Evolutionary conservation across 2,329 filamentous ascomycete genomes (phyloP).

Genomic region (Calonectria fujianensis): DNA sequence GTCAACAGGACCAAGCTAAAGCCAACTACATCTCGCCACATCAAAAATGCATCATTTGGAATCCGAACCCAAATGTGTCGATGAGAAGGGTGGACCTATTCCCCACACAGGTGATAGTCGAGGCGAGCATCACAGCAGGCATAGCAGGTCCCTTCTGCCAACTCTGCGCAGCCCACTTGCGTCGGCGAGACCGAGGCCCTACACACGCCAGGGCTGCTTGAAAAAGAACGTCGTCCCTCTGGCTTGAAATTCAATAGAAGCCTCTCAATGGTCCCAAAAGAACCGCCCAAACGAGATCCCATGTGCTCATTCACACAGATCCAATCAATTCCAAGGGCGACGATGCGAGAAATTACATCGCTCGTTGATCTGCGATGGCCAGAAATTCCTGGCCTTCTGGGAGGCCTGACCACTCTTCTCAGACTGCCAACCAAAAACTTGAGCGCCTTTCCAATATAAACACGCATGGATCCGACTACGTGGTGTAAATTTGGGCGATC

Average conservation of each 20-base stretch:
- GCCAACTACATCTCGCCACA: neutral
- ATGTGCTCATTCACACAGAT: neutral
- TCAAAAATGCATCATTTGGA: neutral
- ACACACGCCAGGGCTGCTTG: neutral
- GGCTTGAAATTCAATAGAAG: neutral
- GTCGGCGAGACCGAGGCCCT: neutral
- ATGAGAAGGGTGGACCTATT: too few species aligned
- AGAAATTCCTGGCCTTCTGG: conserved; percentile 23
- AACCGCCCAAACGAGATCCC: neutral
- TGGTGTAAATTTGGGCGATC: neutral
- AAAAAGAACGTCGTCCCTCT: conserved; percentile 33
- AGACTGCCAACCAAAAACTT: neutral
- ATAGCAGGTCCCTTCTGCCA: neutral
- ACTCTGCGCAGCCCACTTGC: neutral
- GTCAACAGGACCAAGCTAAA: neutral
- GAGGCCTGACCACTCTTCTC: conserved; percentile 32
- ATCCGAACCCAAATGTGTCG: neutral
- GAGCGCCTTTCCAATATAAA: neutral
- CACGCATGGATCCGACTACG: conserved; percentile 17
- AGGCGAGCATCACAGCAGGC: neutral
- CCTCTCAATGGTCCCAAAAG: conserved; percentile 18
- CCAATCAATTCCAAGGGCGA: conserved; percentile 26
- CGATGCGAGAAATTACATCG: conserved; percentile 14
- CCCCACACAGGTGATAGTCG: neutral
- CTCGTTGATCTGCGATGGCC: neutral